Evolutionary conservation across 78 protist genomes (phyloP).

Genomic region (Tieghemostelium lacteum): DNA sequence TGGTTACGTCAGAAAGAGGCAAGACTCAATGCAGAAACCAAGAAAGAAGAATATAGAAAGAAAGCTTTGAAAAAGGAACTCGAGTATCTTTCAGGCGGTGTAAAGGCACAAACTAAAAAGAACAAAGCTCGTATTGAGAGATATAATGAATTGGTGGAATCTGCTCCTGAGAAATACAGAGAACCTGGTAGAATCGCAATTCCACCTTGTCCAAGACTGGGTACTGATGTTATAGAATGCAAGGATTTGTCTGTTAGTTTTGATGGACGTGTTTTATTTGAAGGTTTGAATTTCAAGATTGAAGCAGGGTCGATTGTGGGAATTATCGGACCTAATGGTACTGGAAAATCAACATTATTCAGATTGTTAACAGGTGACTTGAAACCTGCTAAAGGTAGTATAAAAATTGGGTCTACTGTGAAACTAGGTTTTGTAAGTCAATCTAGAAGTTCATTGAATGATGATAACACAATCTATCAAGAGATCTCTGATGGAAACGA

Average conservation of each 20-base stretch:
- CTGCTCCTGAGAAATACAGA: slow-evolving; percentile 71
- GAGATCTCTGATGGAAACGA: slow-evolving; percentile 64
- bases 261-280: slow-evolving; percentile 50
- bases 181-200: slow-evolving; percentile 73
- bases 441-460: slow-evolving; percentile 48
- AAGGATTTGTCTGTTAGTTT: slow-evolving; percentile 2
- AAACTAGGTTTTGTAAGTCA: slow-evolving; percentile 64
- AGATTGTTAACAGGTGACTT: slow-evolving; percentile 57
- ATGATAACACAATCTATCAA: slow-evolving; percentile 39
- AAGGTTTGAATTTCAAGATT: slow-evolving; percentile 26
- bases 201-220: slow-evolving; percentile 83
- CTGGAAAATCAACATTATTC: slow-evolving; percentile 84
- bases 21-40: slow-evolving; percentile 53
- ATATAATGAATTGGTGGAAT: slow-evolving; percentile 39
- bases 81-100: slow-evolving; percentile 69
- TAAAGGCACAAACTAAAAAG: slow-evolving; percentile 80
- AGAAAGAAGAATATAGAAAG: slow-evolving; percentile 70
- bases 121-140: slow-evolving; percentile 43
- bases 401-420: slow-evolving; percentile 65
- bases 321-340: slow-evolving; percentile 84
- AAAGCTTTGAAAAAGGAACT: slow-evolving; percentile 77
- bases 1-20: slow-evolving; percentile 79
- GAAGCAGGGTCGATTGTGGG: slow-evolving; percentile 83
- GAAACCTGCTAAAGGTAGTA: slow-evolving; percentile 32
- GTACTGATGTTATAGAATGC: slow-evolving; percentile 38